Evolutionary conservation across 352 stramenopile species (phyloP).

Genomic region (Plasmopara viticola): DNA sequence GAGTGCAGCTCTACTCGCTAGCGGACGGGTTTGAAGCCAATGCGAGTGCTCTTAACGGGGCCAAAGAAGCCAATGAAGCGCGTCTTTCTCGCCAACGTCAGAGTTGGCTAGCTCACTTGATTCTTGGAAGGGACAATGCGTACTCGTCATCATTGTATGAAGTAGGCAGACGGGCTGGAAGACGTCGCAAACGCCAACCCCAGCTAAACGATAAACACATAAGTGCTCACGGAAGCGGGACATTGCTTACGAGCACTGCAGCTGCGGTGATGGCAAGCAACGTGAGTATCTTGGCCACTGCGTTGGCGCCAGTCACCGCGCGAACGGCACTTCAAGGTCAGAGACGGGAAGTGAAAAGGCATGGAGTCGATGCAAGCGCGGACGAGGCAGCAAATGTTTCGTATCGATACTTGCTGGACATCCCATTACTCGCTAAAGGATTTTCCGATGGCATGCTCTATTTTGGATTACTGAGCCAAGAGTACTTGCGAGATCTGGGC

Average conservation of each 20-base stretch:
- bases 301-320: slow-evolving; percentile 22
- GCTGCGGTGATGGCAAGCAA: slow-evolving; percentile 13
- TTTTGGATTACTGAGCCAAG: slow-evolving; percentile 22
- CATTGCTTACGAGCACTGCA: slow-evolving; percentile 15
- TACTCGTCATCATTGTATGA: slow-evolving; percentile 30
- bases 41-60: neutral
- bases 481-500: slow-evolving; percentile 13
- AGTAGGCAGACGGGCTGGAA: slow-evolving; percentile 21
- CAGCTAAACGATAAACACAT: slow-evolving; percentile 12
- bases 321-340: slow-evolving; percentile 5
- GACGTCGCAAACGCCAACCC: slow-evolving; percentile 20
- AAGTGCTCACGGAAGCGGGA: slow-evolving; percentile 2
- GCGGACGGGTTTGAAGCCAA: slow-evolving; percentile 24
- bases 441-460: slow-evolving; percentile 42
- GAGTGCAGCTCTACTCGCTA: slow-evolving; percentile 20
- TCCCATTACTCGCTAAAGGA: slow-evolving; percentile 45
- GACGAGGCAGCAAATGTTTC: slow-evolving; percentile 3
- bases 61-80: neutral
- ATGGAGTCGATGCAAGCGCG: slow-evolving; percentile 5
- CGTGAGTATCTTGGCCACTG: slow-evolving; percentile 20
- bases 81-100: neutral
- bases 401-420: slow-evolving; percentile 45
- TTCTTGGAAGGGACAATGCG: slow-evolving; percentile 35
- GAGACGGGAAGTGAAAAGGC: neutral
- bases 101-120: slow-evolving; percentile 35